phyloP scores from a whole-genome alignment of 345 rosid species.

The Populus davidiana region DNA sequence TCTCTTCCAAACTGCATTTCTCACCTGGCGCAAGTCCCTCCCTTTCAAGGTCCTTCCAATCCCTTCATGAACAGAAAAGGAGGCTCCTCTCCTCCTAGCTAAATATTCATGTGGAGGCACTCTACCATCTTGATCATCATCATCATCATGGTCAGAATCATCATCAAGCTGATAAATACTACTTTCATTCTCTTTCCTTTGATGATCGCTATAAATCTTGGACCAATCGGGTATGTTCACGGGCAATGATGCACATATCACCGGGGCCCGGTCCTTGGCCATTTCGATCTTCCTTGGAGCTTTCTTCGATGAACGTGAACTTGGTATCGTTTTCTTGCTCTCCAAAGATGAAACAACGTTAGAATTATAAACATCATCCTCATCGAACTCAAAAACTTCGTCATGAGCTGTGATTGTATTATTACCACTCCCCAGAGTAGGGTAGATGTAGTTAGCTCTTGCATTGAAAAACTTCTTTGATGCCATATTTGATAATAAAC shows the following conservation, averaged over 20 bases:
- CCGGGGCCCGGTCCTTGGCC: background rate
- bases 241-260: conserved; percentile 51
- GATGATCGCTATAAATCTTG: conserved; percentile 45
- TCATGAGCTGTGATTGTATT: conserved; percentile 7
- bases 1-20: conserved; percentile 47
- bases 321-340: conserved; percentile 35
- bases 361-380: conserved; percentile 45
- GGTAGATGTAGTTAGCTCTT: conserved; percentile 46
- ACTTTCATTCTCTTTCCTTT: background rate
- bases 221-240: conserved; percentile 84
- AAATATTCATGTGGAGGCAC: conserved; percentile 45
- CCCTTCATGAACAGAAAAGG: conserved; percentile 50
- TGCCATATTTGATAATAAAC: conserved; percentile 37
- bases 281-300: conserved; percentile 15
- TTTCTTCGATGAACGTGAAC: conserved; percentile 38
- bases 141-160: conserved; percentile 1
- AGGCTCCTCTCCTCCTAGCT: conserved; percentile 43
- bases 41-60: conserved; percentile 49
- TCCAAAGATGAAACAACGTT: conserved; percentile 23
- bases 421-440: conserved; percentile 27
- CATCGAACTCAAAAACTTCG: conserved; percentile 52
- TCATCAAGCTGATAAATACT: background rate
- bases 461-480: conserved; percentile 43
- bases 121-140: conserved; percentile 12
- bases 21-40: conserved; percentile 44